Percentiles rank a stretch among this genome's conserved stretches.
phyloP scores from a whole-genome alignment of 2,329 filamentous ascomycete species.

The Talaromyces funiculosus region DNA sequence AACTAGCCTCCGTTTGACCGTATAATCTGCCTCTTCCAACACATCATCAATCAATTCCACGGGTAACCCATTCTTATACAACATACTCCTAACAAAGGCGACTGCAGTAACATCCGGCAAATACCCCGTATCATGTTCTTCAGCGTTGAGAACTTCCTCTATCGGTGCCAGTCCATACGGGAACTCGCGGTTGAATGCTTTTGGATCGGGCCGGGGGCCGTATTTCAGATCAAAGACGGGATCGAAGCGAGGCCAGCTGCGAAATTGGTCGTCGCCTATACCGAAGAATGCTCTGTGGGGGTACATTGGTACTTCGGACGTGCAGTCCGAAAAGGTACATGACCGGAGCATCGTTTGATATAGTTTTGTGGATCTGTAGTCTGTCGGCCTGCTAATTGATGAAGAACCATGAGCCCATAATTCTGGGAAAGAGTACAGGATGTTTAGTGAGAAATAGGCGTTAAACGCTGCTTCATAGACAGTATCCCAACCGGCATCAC shows the following conservation, averaged over 20 bases:
- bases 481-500: neutral
- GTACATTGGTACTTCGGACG: neutral
- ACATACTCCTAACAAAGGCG: neutral
- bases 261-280: neutral
- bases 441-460: conserved; percentile 1
- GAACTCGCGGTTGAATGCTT: neutral
- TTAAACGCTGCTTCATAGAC: neutral
- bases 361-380: conserved; percentile 1
- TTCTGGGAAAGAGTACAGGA: neutral
- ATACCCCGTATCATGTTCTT: neutral
- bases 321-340: neutral
- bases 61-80: neutral
- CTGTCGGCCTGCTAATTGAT: neutral
- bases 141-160: neutral
- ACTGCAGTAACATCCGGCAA: neutral
- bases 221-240: neutral
- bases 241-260: neutral
- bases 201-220: too few relatives aligned
- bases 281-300: conserved; percentile 8
- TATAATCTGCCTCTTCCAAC: conserved; percentile 1
- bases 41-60: neutral
- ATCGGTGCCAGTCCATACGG: conserved; percentile 3
- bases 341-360: conserved; percentile 2
- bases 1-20: neutral
- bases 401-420: neutral